These are phyloP conservation scores for Nitzschia palea DNA, from an alignment of 108 stramenopile genomes.

Conservation along the genomic window DNA sequence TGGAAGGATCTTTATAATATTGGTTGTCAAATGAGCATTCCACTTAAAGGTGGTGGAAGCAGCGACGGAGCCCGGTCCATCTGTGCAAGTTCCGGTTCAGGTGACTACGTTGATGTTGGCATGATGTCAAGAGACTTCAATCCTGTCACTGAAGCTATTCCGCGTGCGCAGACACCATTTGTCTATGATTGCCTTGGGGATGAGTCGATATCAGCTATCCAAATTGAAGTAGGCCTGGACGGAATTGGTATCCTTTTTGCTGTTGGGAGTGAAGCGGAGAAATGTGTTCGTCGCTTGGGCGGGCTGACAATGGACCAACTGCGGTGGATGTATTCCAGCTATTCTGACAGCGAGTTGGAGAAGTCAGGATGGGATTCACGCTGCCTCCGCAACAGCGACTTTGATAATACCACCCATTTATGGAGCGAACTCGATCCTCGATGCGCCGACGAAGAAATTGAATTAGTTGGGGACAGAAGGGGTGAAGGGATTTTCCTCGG, in stretches of 20 bases:
- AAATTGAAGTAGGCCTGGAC: conserved; percentile 29
- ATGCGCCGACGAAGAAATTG: conserved; percentile 26
- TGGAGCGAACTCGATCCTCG: conserved; percentile 30
- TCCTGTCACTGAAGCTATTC: not conserved
- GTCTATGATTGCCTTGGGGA: conserved; percentile 18
- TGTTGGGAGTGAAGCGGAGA: conserved; percentile 1
- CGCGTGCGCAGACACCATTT: not conserved
- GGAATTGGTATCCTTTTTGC: conserved; percentile 11
- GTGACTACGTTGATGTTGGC: conserved; percentile 24
- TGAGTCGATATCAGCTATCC: not conserved
- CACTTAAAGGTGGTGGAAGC: conserved; percentile 31
- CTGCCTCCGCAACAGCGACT: conserved; percentile 14
- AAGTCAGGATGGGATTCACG: conserved; percentile 27
- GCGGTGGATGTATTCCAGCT: conserved; percentile 38
- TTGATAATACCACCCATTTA: conserved; percentile 12
- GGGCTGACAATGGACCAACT: conserved; percentile 38
- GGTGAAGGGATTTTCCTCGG: conserved; percentile 9
- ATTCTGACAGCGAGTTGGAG: conserved; percentile 20
- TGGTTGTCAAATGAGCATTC: conserved; percentile 7
- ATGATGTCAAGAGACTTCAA: conserved; percentile 27
- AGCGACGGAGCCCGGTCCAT: conserved; percentile 18
- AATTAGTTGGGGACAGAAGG: conserved; percentile 8
- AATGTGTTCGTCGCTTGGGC: conserved; percentile 22
- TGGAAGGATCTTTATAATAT: conserved; percentile 24
- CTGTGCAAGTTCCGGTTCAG: conserved; percentile 9